Evolutionary conservation across 2,329 filamentous ascomycete genomes (phyloP), one percentile per base, ranked within the genome.

Genomic region (Fusarium lyarnte): DNA sequence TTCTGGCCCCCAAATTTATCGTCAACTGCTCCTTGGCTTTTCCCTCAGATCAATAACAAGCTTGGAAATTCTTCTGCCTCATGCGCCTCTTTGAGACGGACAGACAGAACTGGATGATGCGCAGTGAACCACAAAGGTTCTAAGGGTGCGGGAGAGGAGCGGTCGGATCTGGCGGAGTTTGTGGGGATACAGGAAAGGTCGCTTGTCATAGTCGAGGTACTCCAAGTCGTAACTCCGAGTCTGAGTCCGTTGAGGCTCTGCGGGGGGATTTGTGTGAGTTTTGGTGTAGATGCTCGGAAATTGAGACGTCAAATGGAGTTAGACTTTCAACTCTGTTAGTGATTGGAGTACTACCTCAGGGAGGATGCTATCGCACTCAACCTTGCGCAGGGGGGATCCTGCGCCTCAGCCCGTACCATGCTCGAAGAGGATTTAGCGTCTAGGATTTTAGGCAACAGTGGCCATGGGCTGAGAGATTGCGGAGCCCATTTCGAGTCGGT

Each of bases 361-460:
- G 10, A 8, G 9, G 19, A 33, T 21, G 39, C 60, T 78, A 76
- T 47, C 62, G 63, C 11, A 19, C 27, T 62, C 27, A 38, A 76
- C 68, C 33, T 69, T 21, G 23, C 12, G 59, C 66, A 77, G 59
- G 74, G 72, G 66, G 69, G 3, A 49, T 45, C 61, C 57, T 77
- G 72, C 77, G 79, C 76, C 79, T 77, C 78, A 77, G 63, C 70
- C 70, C 66, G 63, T 51, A 49, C 75, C 77, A 76, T 42, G 14
- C 70, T 54, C 46, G 69, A 79, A 74, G 59, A 57, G 57, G 23
- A 46, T 19, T 27, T 38, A 29, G 29, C 51, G 49, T 39, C 25
- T 19, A 39, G 49, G 33, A 39, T 52, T 78, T 76, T 69, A 81
- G 79, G 79, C 79, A 81, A 78, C 79, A 81, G 79, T 75, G 49